Evolutionary conservation across 768 basidiomycete genomes (phyloP).

Genomic region (Pleurotus eryngii): DNA sequence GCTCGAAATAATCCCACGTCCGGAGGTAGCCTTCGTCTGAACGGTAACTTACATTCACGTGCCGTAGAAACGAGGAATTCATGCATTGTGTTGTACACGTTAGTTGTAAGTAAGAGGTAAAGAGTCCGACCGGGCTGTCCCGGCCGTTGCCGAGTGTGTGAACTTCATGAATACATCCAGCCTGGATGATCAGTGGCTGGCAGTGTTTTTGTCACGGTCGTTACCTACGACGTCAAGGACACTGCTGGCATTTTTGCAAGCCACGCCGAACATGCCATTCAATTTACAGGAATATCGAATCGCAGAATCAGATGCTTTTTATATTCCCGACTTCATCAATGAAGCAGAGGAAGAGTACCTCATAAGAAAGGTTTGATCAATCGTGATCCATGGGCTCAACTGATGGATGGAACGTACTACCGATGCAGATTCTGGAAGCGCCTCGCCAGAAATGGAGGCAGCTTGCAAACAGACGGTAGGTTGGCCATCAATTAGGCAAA

Average conservation of each 20-base stretch:
- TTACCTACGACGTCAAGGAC: too few relatives aligned
- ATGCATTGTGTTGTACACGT: background rate
- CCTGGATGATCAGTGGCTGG: background rate
- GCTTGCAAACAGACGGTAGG: slow-evolving; percentile 66
- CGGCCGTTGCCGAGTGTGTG: slow-evolving; percentile 4
- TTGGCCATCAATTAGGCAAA: slow-evolving; percentile 11
- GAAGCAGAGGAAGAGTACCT: slow-evolving; percentile 74
- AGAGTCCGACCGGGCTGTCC: background rate
- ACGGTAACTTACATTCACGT: background rate
- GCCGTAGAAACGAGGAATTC: background rate
- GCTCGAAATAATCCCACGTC: background rate
- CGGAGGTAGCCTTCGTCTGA: background rate
- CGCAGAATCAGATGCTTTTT: slow-evolving; percentile 1
- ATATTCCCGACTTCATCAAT: slow-evolving; percentile 13
- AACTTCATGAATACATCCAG: background rate
- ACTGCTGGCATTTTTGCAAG: too few relatives aligned
- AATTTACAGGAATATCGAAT: slow-evolving; percentile 3
- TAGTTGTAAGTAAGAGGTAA: background rate
- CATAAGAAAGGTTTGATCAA: slow-evolving; percentile 58
- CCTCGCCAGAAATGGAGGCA: slow-evolving; percentile 84
- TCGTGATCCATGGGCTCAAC: too few relatives aligned
- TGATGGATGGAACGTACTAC: background rate
- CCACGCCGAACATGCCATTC: background rate
- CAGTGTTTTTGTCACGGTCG: too few relatives aligned
- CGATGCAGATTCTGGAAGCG: slow-evolving; percentile 64